Evolutionary conservation across 352 stramenopile species (phyloP).

Genomic region (Aphanomyces stellatus): DNA sequence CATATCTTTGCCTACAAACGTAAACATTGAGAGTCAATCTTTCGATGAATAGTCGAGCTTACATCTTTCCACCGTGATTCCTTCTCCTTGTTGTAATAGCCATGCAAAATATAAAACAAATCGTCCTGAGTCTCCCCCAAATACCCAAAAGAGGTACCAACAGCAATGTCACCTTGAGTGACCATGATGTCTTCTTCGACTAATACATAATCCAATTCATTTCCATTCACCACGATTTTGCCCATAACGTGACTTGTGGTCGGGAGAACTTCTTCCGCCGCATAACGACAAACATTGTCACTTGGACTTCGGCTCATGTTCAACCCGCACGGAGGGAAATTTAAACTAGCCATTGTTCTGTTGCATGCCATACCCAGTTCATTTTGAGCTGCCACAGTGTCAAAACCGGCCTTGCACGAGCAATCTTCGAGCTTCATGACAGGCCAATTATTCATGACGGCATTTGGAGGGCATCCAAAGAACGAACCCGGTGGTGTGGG

Average conservation of each 20-base stretch:
- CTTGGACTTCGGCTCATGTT: not conserved
- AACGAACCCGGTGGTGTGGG: slow-evolving; percentile 15
- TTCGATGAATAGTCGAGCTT: too few relatives aligned
- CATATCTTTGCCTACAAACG: slow-evolving; percentile 34
- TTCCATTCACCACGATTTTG: slow-evolving; percentile 55
- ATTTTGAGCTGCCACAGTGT: not conserved
- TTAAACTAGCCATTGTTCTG: not conserved
- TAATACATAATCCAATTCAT: slow-evolving; percentile 77
- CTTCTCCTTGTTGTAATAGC: slow-evolving; percentile 71
- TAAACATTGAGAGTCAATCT: not conserved
- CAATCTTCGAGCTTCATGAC: slow-evolving; percentile 32
- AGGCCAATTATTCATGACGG: slow-evolving; percentile 44
- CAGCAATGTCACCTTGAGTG: slow-evolving; percentile 68
- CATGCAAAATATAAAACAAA: slow-evolving; percentile 38
- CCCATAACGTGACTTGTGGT: slow-evolving; percentile 20
- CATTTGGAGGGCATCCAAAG: slow-evolving; percentile 38
- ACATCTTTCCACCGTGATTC: slow-evolving; percentile 62
- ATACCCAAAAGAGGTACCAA: slow-evolving; percentile 29
- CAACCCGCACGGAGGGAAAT: not conserved
- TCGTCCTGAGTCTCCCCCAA: not conserved
- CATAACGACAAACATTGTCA: slow-evolving; percentile 43
- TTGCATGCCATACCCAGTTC: not conserved
- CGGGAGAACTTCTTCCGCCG: slow-evolving; percentile 45
- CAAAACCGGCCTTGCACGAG: slow-evolving; percentile 38
- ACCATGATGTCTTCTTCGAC: slow-evolving; percentile 64